Evolutionary conservation across 2,329 filamentous ascomycete genomes (phyloP), one percentile per base, ranked within the genome.

Genomic region (Teratosphaeria zuluensis): DNA sequence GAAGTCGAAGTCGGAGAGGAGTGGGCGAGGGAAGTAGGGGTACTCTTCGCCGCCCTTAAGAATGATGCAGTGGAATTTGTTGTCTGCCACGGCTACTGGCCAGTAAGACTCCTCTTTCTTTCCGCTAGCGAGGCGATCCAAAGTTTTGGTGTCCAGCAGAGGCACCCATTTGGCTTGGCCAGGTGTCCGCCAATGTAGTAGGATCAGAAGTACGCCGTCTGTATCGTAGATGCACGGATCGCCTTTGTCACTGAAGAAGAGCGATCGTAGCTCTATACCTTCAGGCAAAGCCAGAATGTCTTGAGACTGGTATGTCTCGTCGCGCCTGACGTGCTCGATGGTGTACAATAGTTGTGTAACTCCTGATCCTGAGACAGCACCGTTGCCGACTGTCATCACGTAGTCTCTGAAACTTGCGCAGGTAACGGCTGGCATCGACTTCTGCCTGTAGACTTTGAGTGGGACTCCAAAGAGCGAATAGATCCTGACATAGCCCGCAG

Each of bases 31-130:
- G 76, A 92, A 97, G 77, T 94, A 96, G 0, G 92, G 92, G 69
- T 96, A 90, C 69, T 87, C 84, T 70, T 99, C 94, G 38, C 88
- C 89, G 62, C 94, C 94, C 76, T 99, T 99, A 70, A 99, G 85
- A 67, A 99, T 97, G 75, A 99, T 96, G 77, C 95, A 99, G 79
- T 97, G 92, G 74, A 99, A 99, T 69, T 88, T 92, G 69, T 88
- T 82, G 67, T 92, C 85, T 2, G 92, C 90, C 1, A 97, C 92
- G 0, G 94, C 94, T 33, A 99, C 90, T 1, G 94, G 94, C 83
- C 92, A 99, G 77, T 99, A 99, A 0, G 81, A 84, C 75, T 99
- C 94, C 63, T 88, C 83, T 73, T 96, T 96, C 59, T 87, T 86
- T 30, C 94, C 94, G 2, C 84, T 86, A 0, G 89, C 88, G 3